Evolutionary conservation across 495 filamentous ascomycete species (phyloP).

Genomic region (Daldinia childiae): DNA sequence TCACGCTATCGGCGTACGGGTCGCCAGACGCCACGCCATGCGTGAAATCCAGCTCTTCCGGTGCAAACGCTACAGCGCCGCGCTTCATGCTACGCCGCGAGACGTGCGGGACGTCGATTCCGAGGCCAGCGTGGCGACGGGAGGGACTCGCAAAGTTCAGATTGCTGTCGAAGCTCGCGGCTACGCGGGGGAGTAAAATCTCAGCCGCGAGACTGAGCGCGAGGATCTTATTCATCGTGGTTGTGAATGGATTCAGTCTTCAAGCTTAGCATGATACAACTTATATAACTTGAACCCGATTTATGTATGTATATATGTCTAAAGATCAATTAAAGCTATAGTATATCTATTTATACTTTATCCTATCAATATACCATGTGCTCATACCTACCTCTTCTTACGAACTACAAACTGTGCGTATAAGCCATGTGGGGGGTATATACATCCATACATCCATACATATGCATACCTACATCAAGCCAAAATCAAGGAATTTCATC

Average conservation of each 20-base stretch:
- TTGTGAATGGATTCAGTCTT: no score
- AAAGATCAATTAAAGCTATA: no score
- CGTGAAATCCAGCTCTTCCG: conserved; percentile 65
- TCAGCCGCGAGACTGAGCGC: conserved; percentile 20
- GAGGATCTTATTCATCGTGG: conserved; percentile 22
- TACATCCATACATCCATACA: no score
- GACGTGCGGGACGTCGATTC: conserved; percentile 61
- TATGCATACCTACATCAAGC: no score
- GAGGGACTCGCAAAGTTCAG: conserved; percentile 71
- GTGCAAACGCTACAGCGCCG: conserved; percentile 67
- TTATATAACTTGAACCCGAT: no score
- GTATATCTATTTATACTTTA: background rate
- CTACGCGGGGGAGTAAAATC: conserved; percentile 13
- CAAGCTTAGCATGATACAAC: no score
- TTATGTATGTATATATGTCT: no score
- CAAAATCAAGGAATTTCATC: background rate
- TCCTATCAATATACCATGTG: conserved; percentile 7
- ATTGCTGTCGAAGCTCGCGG: conserved; percentile 54
- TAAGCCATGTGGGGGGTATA: conserved; percentile 31
- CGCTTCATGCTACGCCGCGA: conserved; percentile 51
- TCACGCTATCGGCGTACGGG: conserved; percentile 69
- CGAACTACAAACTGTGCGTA: conserved; percentile 1
- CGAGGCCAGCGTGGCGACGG: conserved; percentile 63
- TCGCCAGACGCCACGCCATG: conserved; percentile 77
- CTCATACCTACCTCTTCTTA: conserved; percentile 25